Evolutionary conservation across 352 stramenopile species (phyloP).

Genomic region (Hyaloperonospora brassicae): DNA sequence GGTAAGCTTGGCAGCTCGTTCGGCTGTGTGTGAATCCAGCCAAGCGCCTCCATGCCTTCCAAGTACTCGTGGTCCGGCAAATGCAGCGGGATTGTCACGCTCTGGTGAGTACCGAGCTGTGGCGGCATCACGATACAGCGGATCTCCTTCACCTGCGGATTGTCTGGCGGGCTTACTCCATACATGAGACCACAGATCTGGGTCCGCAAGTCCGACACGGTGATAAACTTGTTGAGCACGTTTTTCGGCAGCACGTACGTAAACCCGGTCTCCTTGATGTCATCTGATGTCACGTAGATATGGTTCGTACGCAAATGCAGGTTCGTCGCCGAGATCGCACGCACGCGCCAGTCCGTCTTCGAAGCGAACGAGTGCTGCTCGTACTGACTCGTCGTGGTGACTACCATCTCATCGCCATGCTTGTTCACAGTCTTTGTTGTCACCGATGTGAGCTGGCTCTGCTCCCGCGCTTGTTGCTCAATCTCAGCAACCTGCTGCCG

Average conservation of each 20-base stretch:
- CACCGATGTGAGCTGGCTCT: constrained; percentile 96
- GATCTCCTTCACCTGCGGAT: constrained; percentile 98
- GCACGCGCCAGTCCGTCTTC: constrained; percentile 98
- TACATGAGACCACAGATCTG: constrained; percentile 99
- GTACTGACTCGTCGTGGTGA: constrained; percentile 99
- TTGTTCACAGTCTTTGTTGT: constrained; percentile 99
- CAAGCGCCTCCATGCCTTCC: constrained; percentile 96
- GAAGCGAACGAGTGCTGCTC: constrained; percentile 99
- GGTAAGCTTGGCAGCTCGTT: constrained; percentile 96
- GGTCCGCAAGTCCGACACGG: constrained; percentile 94
- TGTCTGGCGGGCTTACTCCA: constrained; percentile 96
- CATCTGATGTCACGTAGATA: constrained; percentile 98
- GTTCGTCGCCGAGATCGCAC: constrained; percentile 98
- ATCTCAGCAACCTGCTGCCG: constrained; percentile 99
- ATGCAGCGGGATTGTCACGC: constrained; percentile 93
- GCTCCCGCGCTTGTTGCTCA: constrained; percentile 96
- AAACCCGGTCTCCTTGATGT: constrained; percentile 95
- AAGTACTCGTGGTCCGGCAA: constrained; percentile 96
- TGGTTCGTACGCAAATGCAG: constrained; percentile 98
- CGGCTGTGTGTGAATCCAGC: constrained; percentile 99
- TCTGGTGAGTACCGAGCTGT: constrained; percentile 97
- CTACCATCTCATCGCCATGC: constrained; percentile 98
- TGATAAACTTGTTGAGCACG: constrained; percentile 99
- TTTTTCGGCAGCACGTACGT: constrained; percentile 99
- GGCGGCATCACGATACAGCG: constrained; percentile 98